Percentiles rank a stretch among this genome's conserved stretches.
phyloP scores from a whole-genome alignment of 768 basidiomycete species.

The Myochromella boudieri region DNA sequence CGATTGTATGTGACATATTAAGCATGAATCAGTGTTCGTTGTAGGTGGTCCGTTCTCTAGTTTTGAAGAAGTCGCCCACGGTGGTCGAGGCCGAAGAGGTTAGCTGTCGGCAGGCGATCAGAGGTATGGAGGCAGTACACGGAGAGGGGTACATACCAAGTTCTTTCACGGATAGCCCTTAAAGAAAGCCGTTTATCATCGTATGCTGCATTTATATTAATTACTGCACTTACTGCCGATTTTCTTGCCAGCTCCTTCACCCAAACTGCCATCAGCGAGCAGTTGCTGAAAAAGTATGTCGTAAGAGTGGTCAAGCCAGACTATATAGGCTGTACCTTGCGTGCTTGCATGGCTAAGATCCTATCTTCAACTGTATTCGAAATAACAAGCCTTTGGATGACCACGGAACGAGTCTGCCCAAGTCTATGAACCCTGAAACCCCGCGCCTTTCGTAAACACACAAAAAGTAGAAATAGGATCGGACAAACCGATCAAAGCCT shows the following conservation, averaged over 20 bases:
- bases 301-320: background rate
- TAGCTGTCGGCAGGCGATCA: constrained; percentile 24
- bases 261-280: constrained; percentile 60
- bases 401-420: constrained; percentile 52
- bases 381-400: constrained; percentile 58
- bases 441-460: background rate
- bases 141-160: constrained; percentile 33
- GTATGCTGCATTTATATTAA: background rate
- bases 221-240: constrained; percentile 43
- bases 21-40: no score
- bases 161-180: constrained; percentile 48
- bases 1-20: no score
- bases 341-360: constrained; percentile 62
- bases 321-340: constrained; percentile 42
- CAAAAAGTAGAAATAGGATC: constrained; percentile 9
- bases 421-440: constrained; percentile 44
- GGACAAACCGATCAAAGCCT: constrained; percentile 51
- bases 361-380: constrained; percentile 66
- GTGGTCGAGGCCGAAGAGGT: constrained; percentile 44
- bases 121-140: background rate
- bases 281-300: constrained; percentile 33
- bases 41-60: no score
- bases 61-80: constrained; percentile 29
- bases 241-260: constrained; percentile 62
- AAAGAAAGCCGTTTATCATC: constrained; percentile 3